Conservation (phyloP, 495 filamentous ascomycete species). For the Talaromyces ruber region DNA sequence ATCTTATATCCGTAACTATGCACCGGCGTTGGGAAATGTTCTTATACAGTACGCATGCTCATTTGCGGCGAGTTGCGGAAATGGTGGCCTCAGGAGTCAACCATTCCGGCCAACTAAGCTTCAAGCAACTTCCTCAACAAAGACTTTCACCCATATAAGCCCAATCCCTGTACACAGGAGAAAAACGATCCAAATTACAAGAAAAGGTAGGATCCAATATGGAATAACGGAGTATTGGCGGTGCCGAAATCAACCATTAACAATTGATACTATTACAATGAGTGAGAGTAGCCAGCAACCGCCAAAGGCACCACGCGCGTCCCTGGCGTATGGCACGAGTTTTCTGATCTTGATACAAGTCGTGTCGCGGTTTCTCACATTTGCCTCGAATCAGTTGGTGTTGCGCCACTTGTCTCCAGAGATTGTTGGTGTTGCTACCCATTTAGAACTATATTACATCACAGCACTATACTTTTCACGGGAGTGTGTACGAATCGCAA, state of each 20-base stretch:
- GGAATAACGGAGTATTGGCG: not conserved
- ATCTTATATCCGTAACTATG: not conserved
- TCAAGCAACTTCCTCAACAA: not conserved
- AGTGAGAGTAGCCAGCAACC: not conserved
- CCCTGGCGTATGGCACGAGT: constrained; percentile 62
- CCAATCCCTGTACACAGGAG: not conserved
- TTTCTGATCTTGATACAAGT: constrained; percentile 83
- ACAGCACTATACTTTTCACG: constrained; percentile 85
- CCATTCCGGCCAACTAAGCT: not conserved
- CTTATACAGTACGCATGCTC: not conserved
- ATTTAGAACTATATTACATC: constrained; percentile 84
- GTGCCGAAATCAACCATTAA: not conserved
- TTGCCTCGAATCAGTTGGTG: constrained; percentile 81
- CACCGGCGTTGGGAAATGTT: not conserved
- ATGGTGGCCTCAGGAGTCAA: not conserved
- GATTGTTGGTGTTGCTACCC: constrained; percentile 73
- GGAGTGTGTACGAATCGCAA: constrained; percentile 76
- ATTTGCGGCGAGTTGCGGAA: not conserved
- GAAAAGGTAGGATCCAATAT: not conserved
- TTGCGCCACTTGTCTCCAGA: constrained; percentile 79
- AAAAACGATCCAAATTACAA: not conserved
- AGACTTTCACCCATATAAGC: not conserved
- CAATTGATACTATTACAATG: not conserved
- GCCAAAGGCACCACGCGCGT: constrained; percentile 14
- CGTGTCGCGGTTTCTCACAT: constrained; percentile 75